Base-by-base conservation (phyloP, 305 asterid genomes). In the Rubia balearica region DNA sequence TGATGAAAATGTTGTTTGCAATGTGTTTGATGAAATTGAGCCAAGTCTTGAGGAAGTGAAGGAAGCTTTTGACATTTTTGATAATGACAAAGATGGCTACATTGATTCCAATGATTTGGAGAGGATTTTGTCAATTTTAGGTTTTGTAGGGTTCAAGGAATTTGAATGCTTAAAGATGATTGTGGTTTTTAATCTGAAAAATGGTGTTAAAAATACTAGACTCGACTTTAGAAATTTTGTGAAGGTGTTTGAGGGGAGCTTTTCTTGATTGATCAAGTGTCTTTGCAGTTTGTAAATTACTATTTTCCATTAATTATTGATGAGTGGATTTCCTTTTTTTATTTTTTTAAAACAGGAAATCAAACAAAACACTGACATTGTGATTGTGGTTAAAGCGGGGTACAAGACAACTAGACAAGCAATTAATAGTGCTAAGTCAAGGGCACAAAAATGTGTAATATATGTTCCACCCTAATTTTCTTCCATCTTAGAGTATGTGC, bases 61-160 rank as follows among this genome's bases (percentile, higher is more conserved):
- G 42, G 88, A 82, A 67, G 92, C 90, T 6, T 89, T 89, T 74
- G 76, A 61, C 51, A 3, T 83, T 49, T 87, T 85, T 65, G 92
- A 89, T 74, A 78, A 75, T n/a, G 79, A 87, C 60, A 73, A 76
- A 8, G 96, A 89, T 79, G 96, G 90, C 2, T 89, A 71, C 59
- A 83, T 89, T 17, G 96, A 87, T 73, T 84, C 86, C 42, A 75
- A 10, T 43, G 96, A 89, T 79, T 68, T 89, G 77, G 72, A 36
- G 72, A 79, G 57, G 63, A 76, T 85, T 21, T 51, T 87, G 69
- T 55, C 70, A 12, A 76, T 78, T 3, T 63, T 87, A 68, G 96
- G 92, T 1, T 76, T 83, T 40, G 64, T 22, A 12, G 79, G 77
- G 9, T 65, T 78, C 64, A 60, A 71, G 0, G 69, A 64, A 33